phyloP scores from a whole-genome alignment of 164 flowering plant species.

The Brasenia schreberi region DNA sequence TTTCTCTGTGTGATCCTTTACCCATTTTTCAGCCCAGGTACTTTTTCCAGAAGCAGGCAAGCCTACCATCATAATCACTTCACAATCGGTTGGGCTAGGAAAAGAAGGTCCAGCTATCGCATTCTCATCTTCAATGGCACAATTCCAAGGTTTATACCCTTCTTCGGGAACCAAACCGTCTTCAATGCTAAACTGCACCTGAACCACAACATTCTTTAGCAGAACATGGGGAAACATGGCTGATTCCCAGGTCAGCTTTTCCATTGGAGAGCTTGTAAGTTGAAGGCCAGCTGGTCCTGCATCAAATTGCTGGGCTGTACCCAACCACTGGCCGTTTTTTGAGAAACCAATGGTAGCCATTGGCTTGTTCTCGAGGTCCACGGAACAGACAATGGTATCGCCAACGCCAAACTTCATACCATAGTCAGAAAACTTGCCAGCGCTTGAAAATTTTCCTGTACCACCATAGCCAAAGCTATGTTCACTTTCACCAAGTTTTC shows the following conservation, averaged over 20 bases:
- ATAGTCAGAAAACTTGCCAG: conserved; percentile 29
- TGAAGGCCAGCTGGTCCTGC: conserved; percentile 32
- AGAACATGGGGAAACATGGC: conserved; percentile 52
- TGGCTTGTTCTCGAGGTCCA: conserved; percentile 39
- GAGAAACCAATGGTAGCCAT: conserved; percentile 36
- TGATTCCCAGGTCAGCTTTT: conserved; percentile 24
- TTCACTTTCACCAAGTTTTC: conserved; percentile 41
- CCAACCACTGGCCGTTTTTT: conserved; percentile 55
- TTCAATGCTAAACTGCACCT: conserved; percentile 44
- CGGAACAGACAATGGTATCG: conserved; percentile 45
- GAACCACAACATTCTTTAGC: conserved; percentile 49
- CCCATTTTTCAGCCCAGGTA: conserved; percentile 65
- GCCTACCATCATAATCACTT: conserved; percentile 63
- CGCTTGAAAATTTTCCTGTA: conserved; percentile 44
- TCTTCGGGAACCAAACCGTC: conserved; percentile 47
- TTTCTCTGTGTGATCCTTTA: conserved; percentile 48
- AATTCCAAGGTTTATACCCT: conserved; percentile 51
- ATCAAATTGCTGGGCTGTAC: conserved; percentile 34
- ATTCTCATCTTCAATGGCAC: conserved; percentile 37
- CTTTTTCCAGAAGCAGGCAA: conserved; percentile 60
- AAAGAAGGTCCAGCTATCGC: conserved; percentile 31
- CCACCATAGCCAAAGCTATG: conserved; percentile 51
- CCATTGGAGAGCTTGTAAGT: conserved; percentile 19
- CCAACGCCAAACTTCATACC: conserved; percentile 48
- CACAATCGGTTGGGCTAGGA: conserved; percentile 24